Evolutionary conservation across 306 rosid species (phyloP), one percentile per base, ranked within the genome.

Genomic region (Vigna angularis): DNA sequence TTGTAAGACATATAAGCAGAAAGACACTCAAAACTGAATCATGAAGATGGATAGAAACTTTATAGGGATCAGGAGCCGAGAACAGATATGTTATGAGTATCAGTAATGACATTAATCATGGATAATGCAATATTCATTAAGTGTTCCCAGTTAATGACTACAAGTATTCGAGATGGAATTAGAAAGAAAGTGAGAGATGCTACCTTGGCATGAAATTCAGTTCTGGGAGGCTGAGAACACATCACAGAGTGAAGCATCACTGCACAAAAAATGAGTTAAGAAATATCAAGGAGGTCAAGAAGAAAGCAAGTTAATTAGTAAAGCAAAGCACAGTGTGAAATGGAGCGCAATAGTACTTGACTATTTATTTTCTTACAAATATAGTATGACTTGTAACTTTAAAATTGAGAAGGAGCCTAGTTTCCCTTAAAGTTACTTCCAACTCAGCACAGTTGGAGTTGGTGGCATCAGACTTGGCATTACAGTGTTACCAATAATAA

Each of bases 161-260:
- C 22, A 45, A 74, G 64, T 69, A 70, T 13, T 69, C 70, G 42
- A 51, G 34, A 32, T 59, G 63, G 57, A 55, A 45, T n/a, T 24
- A 7, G 70, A 75, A 20, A 58, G 68, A 74, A 53, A 76, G 32
- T 64, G 64, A 76, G 62, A 80, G 61, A 49, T 9, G 36, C 57
- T 75, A 84, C 87, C 84, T 65, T 66, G 61, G 73, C 34, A 75
- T 76, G 76, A 71, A 76, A 80, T 72, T 80, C 79, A 63, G 52
- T 68, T 76, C 56, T 7, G 17, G 61, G 16, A 79, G 51, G 61
- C 63, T 52, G 66, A 63, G 20, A 75, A 79, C 67, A 75, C 45
- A 56, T 76, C 74, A 72, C 2, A 48, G 47, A 71, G 82, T 38
- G 56, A 76, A 84, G 79, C 84, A 80, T 51, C 74, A 42, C 79